phyloP scores from a whole-genome alignment of 768 basidiomycete genomes.

The Lactarius psammicola region DNA sequence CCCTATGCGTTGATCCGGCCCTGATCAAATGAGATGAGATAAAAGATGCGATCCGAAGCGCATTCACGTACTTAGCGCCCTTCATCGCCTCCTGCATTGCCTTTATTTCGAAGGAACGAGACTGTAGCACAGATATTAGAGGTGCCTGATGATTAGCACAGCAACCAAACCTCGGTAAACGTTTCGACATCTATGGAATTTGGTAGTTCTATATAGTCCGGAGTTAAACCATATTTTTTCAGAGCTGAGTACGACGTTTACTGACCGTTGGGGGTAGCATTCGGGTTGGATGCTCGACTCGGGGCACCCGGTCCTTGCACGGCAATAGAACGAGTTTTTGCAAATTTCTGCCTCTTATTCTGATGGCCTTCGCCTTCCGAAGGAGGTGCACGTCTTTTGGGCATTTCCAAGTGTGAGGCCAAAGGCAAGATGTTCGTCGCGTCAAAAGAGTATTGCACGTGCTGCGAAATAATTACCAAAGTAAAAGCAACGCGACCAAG shows the following conservation, averaged over 20 bases:
- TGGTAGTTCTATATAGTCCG: conserved; percentile 55
- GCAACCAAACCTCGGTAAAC: conserved; percentile 68
- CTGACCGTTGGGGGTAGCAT: conserved; percentile 45
- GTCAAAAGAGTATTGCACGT: conserved; percentile 8
- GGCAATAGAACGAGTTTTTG: conserved; percentile 61
- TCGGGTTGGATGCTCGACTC: conserved; percentile 44
- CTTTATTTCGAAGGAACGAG: conserved; percentile 83
- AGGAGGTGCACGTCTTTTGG: conserved; percentile 42
- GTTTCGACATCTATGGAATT: conserved; percentile 80
- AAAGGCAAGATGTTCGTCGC: conserved; percentile 1
- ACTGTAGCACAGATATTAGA: conserved; percentile 43
- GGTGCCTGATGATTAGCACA: not conserved
- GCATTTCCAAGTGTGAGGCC: conserved; percentile 33
- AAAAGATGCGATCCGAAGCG: not conserved
- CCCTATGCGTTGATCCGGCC: conserved; percentile 68
- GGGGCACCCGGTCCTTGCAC: conserved; percentile 49
- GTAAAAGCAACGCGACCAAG: not conserved
- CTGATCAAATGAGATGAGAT: conserved; percentile 39
- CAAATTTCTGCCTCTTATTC: conserved; percentile 68
- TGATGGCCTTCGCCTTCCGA: conserved; percentile 43
- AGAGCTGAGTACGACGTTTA: not conserved
- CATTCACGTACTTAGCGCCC: conserved; percentile 55
- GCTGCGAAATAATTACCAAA: conserved; percentile 20
- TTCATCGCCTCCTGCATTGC: conserved; percentile 90
- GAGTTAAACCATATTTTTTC: not conserved